A percentile compares a stretch with the other conserved stretches of the same genome.
These are phyloP conservation scores for Globisporangium spiculum DNA, from an alignment of 352 stramenopile species.

Conservation along the genomic window DNA sequence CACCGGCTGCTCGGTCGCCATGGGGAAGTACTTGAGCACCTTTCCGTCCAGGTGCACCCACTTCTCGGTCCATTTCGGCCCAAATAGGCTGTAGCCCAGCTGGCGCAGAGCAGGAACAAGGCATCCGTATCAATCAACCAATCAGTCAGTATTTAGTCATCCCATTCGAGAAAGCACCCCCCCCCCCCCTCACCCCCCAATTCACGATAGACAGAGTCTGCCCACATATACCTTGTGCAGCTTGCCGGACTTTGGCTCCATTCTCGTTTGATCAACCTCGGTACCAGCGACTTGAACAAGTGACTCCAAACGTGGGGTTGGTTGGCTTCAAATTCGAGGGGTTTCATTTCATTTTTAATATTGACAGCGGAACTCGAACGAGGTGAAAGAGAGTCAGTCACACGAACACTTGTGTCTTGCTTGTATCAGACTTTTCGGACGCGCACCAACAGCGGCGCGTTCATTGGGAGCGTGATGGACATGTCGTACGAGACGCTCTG, in stretches of 20 bases:
- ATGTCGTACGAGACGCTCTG: slow-evolving; percentile 21
- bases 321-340: background rate
- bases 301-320: background rate
- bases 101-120: slow-evolving; percentile 14
- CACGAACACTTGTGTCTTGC: background rate
- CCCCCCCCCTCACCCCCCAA: too few relatives aligned
- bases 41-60: slow-evolving; percentile 73
- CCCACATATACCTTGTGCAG: slow-evolving; percentile 45
- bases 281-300: background rate
- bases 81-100: slow-evolving; percentile 56
- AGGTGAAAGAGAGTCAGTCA: background rate
- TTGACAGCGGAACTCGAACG: background rate
- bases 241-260: slow-evolving; percentile 66
- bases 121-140: too few relatives aligned
- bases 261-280: slow-evolving; percentile 5
- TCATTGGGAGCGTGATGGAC: slow-evolving; percentile 23
- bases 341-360: slow-evolving; percentile 6
- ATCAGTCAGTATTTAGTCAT: background rate
- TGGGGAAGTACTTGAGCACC: slow-evolving; percentile 74
- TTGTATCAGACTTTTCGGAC: background rate
- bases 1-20: slow-evolving; percentile 50
- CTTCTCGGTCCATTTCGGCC: slow-evolving; percentile 77
- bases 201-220: slow-evolving; percentile 23
- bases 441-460: slow-evolving; percentile 10
- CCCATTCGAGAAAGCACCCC: background rate